Evolutionary conservation across 225 moss, liverwort and hornwort species (phyloP).

Genomic region (Physcomitrium patens): DNA sequence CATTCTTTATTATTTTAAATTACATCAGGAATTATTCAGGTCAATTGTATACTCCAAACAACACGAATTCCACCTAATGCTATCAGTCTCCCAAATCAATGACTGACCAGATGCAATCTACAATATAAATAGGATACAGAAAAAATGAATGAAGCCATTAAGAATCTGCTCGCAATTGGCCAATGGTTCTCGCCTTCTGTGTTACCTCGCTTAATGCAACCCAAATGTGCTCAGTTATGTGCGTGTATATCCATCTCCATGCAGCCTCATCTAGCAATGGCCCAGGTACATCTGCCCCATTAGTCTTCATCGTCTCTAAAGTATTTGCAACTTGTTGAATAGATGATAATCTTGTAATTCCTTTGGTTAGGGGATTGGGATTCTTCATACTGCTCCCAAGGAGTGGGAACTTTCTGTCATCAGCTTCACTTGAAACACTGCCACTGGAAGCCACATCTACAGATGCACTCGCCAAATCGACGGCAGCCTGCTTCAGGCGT

Average conservation of each 20-base stretch:
- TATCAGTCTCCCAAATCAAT: constrained; percentile 17
- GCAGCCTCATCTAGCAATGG: constrained; percentile 65
- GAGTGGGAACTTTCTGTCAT: constrained; percentile 29
- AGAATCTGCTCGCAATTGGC: constrained; percentile 30
- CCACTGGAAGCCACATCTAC: constrained; percentile 24
- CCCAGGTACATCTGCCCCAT: constrained; percentile 32
- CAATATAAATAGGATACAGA: background rate
- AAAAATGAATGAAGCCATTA: constrained; percentile 12
- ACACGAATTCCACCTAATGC: background rate
- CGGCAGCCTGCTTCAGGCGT: constrained; percentile 56
- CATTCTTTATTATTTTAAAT: too few relatives aligned
- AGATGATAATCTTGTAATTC: constrained; percentile 41
- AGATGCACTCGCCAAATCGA: constrained; percentile 49
- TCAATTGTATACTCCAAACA: background rate
- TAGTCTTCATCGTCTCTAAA: constrained; percentile 27
- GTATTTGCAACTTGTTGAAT: constrained; percentile 34
- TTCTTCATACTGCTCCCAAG: constrained; percentile 35
- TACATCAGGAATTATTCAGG: too few relatives aligned
- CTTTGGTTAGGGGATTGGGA: constrained; percentile 42
- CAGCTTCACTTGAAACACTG: constrained; percentile 21
- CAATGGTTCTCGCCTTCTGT: constrained; percentile 58
- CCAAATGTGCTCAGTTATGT: constrained; percentile 80
- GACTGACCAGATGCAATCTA: background rate
- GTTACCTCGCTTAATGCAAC: constrained; percentile 66
- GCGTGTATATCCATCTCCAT: constrained; percentile 79